Conservation (phyloP, 1,284 basidiomycete genomes). For the Dichomitus squalens region DNA sequence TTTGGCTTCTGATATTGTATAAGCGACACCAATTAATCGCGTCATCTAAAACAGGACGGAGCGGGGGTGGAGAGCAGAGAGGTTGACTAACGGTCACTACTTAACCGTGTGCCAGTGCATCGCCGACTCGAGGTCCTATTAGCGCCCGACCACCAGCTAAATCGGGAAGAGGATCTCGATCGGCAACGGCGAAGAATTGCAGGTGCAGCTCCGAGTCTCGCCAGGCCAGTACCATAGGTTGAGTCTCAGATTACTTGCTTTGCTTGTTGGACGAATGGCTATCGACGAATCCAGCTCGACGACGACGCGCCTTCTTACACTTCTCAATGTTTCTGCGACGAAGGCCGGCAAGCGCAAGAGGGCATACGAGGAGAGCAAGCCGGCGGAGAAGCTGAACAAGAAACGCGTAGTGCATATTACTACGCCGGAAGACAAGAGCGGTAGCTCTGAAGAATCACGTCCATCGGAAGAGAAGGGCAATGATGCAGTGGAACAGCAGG, state of each 20-base stretch:
- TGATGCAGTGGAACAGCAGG: constrained; percentile 25
- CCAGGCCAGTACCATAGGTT: background rate
- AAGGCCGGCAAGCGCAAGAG: constrained; percentile 63
- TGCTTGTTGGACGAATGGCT: constrained; percentile 22
- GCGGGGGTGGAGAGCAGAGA: too few relatives aligned
- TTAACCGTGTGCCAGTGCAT: too few relatives aligned
- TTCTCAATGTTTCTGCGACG: constrained; percentile 91
- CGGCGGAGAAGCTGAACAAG: constrained; percentile 66
- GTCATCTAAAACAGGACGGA: too few relatives aligned
- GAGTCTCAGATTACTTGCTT: background rate
- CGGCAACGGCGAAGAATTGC: background rate
- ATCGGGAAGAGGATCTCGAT: background rate
- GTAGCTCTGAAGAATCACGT: constrained; percentile 10
- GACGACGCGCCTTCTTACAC: constrained; percentile 85
- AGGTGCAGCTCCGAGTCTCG: background rate
- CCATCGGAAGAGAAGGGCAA: constrained; percentile 14
- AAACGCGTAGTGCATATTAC: constrained; percentile 36
- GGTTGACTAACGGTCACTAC: too few relatives aligned
- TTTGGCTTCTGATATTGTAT: too few relatives aligned
- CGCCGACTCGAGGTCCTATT: too few relatives aligned
- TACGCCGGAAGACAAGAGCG: constrained; percentile 21
- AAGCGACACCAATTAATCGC: too few relatives aligned
- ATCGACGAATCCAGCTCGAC: constrained; percentile 48
- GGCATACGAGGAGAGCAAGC: constrained; percentile 44
- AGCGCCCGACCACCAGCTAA: too few relatives aligned